Evolutionary conservation across 2,329 filamentous ascomycete genomes (phyloP), one percentile per base, ranked within the genome.

Genomic region (Fusarium subtropicale): DNA sequence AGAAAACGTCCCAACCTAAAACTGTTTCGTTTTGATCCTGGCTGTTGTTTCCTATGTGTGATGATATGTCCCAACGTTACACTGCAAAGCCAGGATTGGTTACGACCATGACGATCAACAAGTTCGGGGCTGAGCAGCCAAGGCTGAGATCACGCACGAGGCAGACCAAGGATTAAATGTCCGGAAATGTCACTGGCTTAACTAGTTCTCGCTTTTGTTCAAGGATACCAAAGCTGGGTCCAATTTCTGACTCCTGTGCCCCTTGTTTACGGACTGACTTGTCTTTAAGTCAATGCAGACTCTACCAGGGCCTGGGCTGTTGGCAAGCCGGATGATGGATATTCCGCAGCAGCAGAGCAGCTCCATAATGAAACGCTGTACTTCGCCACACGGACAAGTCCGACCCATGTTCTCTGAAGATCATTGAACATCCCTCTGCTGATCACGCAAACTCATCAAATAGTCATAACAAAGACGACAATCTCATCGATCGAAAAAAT

Each of bases 331-430:
- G 59, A 61, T 36, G 4, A 62, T 61, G 10, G 5, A 62, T 62
- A 36, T 24, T 62, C 59, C 59, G 56, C 12, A 4, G 1, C 1
- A 18, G n/a, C 59, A 45, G 9, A 4, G 1, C 1, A 18, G n/a
- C 12, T 26, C 2, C 16, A 34, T 33, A 50, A 38, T 39, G 16
- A 48, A 20, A 44, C 39, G 5, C 16, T 26, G 7, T 1, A n/a
- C 38, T 52, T 48, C 48, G 53, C 53, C 53, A 56, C 53, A 16
- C 53, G 53, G 53, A 56, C 22, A 56, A 48, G 42, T 50, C 53
- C 53, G 53, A 50, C 8, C 26, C 33, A 18, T 50, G n/a, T 2
- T 31, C n/a, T 13, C 15, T 28, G 48, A 22, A 16, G 18, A 52
- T 51, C 24, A 16, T 15, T 39, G 24, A 52, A 52, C 16, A 41